Conservation (phyloP, 768 basidiomycete genomes). For the Porpolomopsis calyptriformis region DNA sequence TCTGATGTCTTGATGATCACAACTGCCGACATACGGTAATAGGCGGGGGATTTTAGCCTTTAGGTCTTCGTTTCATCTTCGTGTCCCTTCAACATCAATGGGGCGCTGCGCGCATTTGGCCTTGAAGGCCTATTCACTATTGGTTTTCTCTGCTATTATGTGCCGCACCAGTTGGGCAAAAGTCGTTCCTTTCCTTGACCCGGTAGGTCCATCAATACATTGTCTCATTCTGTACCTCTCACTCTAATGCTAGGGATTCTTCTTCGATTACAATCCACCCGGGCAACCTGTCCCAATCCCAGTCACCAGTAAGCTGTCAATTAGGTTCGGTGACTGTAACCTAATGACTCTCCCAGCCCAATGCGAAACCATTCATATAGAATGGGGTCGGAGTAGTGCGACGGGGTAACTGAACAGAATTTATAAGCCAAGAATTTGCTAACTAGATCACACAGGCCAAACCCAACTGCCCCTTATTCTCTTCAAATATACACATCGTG, state of each 20-base stretch:
- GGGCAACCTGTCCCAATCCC: slow-evolving; percentile 29
- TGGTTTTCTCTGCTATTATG: neutral
- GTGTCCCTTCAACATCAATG: neutral
- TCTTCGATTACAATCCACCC: slow-evolving; percentile 31
- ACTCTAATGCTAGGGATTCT: slow-evolving; percentile 17
- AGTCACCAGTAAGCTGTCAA: slow-evolving; percentile 27
- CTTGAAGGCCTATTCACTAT: neutral
- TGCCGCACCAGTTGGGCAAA: neutral
- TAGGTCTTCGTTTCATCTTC: neutral
- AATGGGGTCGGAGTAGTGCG: slow-evolving; percentile 29
- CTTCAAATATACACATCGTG: slow-evolving; percentile 55
- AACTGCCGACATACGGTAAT: no score
- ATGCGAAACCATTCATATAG: slow-evolving; percentile 34
- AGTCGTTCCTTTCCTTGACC: neutral
- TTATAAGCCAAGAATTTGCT: slow-evolving; percentile 7
- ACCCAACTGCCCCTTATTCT: slow-evolving; percentile 45
- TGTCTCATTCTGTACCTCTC: neutral
- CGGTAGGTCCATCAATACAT: neutral
- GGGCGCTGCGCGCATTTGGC: neutral
- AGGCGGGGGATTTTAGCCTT: no score
- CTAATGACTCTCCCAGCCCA: slow-evolving; percentile 23
- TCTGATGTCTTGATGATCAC: no score
- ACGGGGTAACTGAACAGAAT: slow-evolving; percentile 24
- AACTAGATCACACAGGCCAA: slow-evolving; percentile 30
- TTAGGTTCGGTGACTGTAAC: neutral